Conservation (phyloP, 2,329 filamentous ascomycete genomes). For the Nemania sp. region DNA sequence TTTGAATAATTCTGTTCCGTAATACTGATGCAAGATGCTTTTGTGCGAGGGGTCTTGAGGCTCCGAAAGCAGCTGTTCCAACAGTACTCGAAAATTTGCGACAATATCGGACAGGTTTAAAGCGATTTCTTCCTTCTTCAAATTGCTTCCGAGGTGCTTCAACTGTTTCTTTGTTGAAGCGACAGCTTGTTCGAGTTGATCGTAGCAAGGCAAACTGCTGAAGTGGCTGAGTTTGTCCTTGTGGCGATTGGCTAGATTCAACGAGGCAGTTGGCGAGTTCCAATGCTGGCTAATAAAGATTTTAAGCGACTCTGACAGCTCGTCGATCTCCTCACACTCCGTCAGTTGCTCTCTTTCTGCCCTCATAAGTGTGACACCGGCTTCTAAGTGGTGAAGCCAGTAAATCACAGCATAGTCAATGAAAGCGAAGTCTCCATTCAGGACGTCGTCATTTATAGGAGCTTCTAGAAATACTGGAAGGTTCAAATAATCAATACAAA, state of each 20-base stretch:
- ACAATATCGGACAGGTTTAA: not conserved
- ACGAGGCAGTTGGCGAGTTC: not conserved
- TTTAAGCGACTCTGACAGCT: constrained; percentile 1
- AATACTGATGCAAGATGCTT: not conserved
- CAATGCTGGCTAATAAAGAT: constrained; percentile 1
- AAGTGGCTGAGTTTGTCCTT: not conserved
- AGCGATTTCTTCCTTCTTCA: constrained; percentile 5
- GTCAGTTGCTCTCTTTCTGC: not conserved
- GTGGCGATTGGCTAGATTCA: not conserved
- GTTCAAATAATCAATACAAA: constrained; percentile 9
- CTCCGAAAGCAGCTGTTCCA: not conserved
- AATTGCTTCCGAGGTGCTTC: not conserved
- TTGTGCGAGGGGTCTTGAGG: not conserved
- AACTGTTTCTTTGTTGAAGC: not conserved
- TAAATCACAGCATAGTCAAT: constrained; percentile 8
- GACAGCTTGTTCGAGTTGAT: constrained; percentile 1
- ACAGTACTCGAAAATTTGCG: not conserved
- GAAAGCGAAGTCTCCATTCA: constrained; percentile 1
- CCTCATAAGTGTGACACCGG: not conserved
- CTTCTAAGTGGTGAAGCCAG: constrained; percentile 5
- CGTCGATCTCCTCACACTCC: not conserved
- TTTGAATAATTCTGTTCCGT: constrained; percentile 3
- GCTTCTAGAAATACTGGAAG: not conserved
- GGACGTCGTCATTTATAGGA: not conserved
- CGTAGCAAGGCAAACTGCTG: not conserved